A percentile compares a stretch with the other conserved stretches of the same genome.
These are phyloP conservation scores for Saccharomycopsis javanensis DNA, from an alignment of 805 yeast species.

Conservation along the genomic window DNA sequence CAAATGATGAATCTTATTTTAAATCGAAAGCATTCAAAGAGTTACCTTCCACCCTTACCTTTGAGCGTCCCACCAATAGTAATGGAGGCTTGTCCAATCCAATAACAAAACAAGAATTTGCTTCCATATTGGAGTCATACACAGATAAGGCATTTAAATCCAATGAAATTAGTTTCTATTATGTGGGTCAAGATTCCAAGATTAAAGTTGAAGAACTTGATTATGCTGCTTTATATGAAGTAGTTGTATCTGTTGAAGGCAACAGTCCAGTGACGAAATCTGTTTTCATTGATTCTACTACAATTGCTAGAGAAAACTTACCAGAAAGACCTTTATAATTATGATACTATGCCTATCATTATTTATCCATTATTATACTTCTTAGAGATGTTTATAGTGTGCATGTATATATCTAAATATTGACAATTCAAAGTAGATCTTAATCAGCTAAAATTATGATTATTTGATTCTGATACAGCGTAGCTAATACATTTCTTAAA, in stretches of 20 bases:
- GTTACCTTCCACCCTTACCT: slow-evolving; percentile 2
- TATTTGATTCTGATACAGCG: background rate
- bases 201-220: slow-evolving; percentile 6
- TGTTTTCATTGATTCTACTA: background rate
- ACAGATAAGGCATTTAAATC: slow-evolving; percentile 10
- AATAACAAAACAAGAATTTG: slow-evolving; percentile 4
- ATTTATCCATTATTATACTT: background rate
- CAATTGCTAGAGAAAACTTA: background rate
- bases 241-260: background rate
- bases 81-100: slow-evolving; percentile 9
- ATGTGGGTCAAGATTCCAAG: background rate
- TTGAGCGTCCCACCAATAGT: background rate
- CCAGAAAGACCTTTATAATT: slow-evolving; percentile 1
- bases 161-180: background rate
- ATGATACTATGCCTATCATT: background rate
- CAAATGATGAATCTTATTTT: slow-evolving; percentile 1
- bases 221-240: slow-evolving; percentile 9
- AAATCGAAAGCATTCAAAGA: slow-evolving; percentile 10
- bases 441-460: background rate
- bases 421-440: background rate
- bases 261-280: background rate
- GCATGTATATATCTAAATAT: background rate
- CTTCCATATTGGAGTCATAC: slow-evolving; percentile 1
- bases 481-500: too few species aligned
- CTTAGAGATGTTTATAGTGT: background rate